Evolutionary conservation across 2,329 filamentous ascomycete species (phyloP), one percentile per base, ranked within the genome.

Genomic region (Thelonectria blattea): DNA sequence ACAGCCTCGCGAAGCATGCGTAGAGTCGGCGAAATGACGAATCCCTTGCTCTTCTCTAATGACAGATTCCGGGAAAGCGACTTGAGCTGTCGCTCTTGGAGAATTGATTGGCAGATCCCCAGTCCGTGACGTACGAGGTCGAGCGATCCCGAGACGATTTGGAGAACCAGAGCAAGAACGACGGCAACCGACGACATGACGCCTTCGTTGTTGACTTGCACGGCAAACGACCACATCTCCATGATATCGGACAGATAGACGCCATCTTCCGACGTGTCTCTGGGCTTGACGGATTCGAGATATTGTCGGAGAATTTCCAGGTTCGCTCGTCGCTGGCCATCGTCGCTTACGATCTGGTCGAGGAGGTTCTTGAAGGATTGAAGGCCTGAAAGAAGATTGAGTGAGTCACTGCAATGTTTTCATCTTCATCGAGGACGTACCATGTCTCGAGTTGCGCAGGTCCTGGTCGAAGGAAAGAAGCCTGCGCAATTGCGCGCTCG

Each of bases 1-100:
- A 92, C 86, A n/a, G 93, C 84, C 76, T 99, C 94, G 52, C 89
- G 91, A 61, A 99, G 83, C 52, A 99, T 79, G 58, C 94, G 88
- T 60, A 99, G 79, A 22, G 91, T 93, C 1, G 95, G 94, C 3
- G 92, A 95, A 62, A 97, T 93, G 60, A 98, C 81, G 75, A 91
- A 92, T 41, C 93, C 92, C 72, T 96, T 97, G 49, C 87, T 84
- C 75, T 92, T 93, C 22, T 91, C 89, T 0, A 91, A 87, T 3
- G 91, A 89, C 17, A 98, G 78, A 61, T 92, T 92, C 61, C 89
- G 88, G 32, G 91, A 88, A 22, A 98, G 79, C 3, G 96, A 84
- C 68, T 93, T 92, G 64, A 93, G 82, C 67, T 97, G 92, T 24
- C 89, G 86, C 65, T 90, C 90, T 69, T 93, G 90, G 27, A 99